Conservation (phyloP, 352 stramenopile species). For the Peronospora tabacina region DNA sequence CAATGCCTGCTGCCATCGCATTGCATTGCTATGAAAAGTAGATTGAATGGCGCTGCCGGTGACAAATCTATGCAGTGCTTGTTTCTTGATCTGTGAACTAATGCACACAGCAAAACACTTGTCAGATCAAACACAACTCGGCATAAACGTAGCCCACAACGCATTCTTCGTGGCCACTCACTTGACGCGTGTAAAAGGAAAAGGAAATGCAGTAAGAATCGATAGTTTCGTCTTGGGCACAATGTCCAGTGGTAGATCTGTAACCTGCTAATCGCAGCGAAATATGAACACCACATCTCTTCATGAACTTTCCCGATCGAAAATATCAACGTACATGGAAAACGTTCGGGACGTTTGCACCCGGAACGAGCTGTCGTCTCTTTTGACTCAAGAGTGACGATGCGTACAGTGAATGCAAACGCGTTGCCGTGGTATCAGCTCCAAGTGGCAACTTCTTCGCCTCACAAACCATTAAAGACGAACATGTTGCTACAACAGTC, state of each 20-base stretch:
- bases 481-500: neutral
- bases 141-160: neutral
- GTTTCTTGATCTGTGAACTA: constrained; percentile 32
- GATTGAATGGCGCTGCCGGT: neutral
- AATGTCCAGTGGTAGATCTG: constrained; percentile 45
- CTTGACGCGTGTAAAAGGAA: constrained; percentile 54
- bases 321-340: constrained; percentile 20
- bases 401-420: constrained; percentile 37
- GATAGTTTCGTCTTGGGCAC: constrained; percentile 50
- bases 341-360: constrained; percentile 16
- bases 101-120: neutral
- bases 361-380: constrained; percentile 8
- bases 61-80: constrained; percentile 32
- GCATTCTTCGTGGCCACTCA: constrained; percentile 18
- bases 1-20: constrained; percentile 57
- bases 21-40: constrained; percentile 15
- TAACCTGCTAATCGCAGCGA: constrained; percentile 21
- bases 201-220: constrained; percentile 53
- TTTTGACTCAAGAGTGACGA: constrained; percentile 17
- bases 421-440: constrained; percentile 10
- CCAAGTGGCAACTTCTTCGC: constrained; percentile 1
- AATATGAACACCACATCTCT: constrained; percentile 1
- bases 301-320: neutral
- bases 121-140: constrained; percentile 1
- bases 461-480: neutral